phyloP scores from a whole-genome alignment of 306 rosid species.

The Cucumis sativus region DNA sequence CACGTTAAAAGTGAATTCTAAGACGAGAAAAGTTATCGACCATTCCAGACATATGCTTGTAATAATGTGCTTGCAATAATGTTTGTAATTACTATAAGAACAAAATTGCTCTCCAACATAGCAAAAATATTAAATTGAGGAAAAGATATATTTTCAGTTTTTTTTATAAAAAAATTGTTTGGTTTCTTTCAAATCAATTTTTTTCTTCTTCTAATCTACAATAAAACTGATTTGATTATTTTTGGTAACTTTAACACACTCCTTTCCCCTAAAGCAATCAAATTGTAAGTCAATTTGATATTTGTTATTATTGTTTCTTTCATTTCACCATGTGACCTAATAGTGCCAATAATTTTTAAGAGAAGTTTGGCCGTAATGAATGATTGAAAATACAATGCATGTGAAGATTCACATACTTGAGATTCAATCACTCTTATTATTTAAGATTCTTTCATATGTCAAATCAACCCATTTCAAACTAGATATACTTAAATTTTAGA shows the following conservation, averaged over 20 bases:
- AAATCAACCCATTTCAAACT: not conserved
- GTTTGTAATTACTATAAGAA: no score
- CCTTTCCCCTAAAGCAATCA: not conserved
- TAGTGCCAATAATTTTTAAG: not conserved
- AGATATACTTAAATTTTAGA: not conserved
- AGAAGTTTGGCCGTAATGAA: not conserved
- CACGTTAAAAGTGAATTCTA: no score
- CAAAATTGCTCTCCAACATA: no score
- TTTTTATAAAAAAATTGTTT: not conserved
- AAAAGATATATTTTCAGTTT: not conserved
- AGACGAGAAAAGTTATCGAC: no score
- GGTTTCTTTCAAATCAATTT: not conserved
- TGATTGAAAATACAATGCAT: not conserved
- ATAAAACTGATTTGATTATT: not conserved
- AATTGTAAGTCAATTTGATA: not conserved
- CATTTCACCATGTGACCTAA: not conserved
- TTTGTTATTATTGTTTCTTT: not conserved
- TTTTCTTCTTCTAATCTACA: not conserved
- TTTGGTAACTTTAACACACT: not conserved
- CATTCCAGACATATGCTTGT: no score
- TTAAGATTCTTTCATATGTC: not conserved
- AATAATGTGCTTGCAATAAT: no score
- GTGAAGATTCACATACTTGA: not conserved
- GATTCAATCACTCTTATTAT: not conserved
- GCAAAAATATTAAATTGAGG: not conserved